phyloP scores from a whole-genome alignment of 805 yeast genomes.

The Metschnikowia hibisci region DNA sequence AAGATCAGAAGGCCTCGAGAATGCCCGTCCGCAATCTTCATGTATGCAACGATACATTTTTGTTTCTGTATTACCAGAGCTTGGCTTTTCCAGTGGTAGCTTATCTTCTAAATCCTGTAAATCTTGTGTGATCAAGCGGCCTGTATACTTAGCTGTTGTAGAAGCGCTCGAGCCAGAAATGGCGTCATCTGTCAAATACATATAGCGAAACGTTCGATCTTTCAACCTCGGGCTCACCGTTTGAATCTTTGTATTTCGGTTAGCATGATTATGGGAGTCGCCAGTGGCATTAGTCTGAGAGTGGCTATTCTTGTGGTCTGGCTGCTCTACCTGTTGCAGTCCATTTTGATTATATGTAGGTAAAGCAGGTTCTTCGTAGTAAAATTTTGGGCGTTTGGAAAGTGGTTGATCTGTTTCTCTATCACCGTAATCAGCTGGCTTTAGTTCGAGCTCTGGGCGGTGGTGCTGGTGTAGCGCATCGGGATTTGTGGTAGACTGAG shows the following conservation, averaged over 20 bases:
- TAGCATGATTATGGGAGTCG: no score
- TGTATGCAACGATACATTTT: conserved; percentile 38
- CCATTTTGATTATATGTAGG: no score
- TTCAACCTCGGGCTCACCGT: not conserved
- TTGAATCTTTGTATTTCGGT: not conserved
- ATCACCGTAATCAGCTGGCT: not conserved
- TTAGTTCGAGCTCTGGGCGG: not conserved
- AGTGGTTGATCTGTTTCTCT: not conserved
- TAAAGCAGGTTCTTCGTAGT: not conserved
- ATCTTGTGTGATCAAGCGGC: not conserved
- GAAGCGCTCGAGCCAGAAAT: not conserved
- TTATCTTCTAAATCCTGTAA: not conserved
- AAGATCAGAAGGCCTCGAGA: conserved; percentile 64
- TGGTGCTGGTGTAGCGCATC: not conserved
- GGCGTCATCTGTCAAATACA: conserved; percentile 1
- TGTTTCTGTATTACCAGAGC: not conserved
- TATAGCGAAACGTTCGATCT: conserved; percentile 2
- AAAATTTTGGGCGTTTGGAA: not conserved
- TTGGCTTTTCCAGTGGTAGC: not conserved
- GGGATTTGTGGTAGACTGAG: not conserved
- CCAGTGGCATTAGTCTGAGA: not conserved
- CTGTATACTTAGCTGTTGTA: not conserved
- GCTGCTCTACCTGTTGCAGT: no score
- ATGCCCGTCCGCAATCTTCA: conserved; percentile 61
- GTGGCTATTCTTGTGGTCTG: no score